These are phyloP conservation scores for Pythium dissotocum DNA, from an alignment of 352 stramenopile genomes.

Conservation along the genomic window DNA sequence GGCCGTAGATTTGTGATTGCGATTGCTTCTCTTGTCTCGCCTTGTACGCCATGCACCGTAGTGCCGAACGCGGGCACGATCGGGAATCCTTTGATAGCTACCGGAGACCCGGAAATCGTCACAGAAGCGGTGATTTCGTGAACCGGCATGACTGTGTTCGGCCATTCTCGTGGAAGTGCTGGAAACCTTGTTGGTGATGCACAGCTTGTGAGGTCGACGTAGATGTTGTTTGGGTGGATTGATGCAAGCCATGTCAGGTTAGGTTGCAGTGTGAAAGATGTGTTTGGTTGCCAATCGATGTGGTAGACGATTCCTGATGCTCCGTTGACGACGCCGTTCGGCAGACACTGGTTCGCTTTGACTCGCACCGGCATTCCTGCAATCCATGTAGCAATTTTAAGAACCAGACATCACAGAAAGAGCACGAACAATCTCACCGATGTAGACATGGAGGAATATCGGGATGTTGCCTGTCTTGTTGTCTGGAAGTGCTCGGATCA, in stretches of 20 bases:
- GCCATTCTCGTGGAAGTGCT: slow-evolving; percentile 11
- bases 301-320: slow-evolving; percentile 9
- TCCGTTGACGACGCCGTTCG: slow-evolving; percentile 18
- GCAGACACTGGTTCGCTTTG: slow-evolving; percentile 19
- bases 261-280: not conserved
- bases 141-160: slow-evolving; percentile 27
- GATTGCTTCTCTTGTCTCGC: slow-evolving; percentile 19
- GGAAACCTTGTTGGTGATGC: slow-evolving; percentile 14
- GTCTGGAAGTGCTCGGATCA: slow-evolving; percentile 3
- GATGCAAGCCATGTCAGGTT: slow-evolving; percentile 13
- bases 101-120: not conserved
- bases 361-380: slow-evolving; percentile 23
- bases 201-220: slow-evolving; percentile 8
- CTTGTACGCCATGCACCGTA: slow-evolving; percentile 29
- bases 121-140: not conserved
- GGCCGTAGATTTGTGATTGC: slow-evolving; percentile 21
- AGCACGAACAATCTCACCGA: not conserved
- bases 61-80: slow-evolving; percentile 25
- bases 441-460: slow-evolving; percentile 9
- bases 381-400: not conserved
- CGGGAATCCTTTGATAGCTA: slow-evolving; percentile 26
- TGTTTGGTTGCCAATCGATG: slow-evolving; percentile 13
- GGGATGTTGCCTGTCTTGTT: slow-evolving; percentile 14
- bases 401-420: not conserved
- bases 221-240: not conserved